Evolutionary conservation across 345 rosid genomes (phyloP).

Genomic region (Laguncularia racemosa): DNA sequence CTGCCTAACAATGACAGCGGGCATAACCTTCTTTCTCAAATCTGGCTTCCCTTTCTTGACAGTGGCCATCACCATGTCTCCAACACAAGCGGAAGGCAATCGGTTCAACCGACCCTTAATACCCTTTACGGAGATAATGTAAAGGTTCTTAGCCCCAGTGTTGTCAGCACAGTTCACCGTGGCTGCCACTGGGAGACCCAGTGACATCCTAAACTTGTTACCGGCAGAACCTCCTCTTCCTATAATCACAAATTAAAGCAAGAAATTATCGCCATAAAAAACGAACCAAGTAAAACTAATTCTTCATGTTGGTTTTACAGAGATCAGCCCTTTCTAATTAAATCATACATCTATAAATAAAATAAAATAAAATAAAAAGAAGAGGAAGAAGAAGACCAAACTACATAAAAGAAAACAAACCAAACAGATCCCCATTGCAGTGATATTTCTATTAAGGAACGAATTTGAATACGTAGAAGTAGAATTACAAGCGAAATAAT

Average conservation of each 20-base stretch:
- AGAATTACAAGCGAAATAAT: neutral
- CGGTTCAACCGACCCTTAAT: conserved; percentile 90
- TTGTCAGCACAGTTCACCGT: conserved; percentile 73
- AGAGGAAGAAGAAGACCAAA: neutral
- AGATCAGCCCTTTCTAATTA: no score
- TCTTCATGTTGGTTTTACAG: no score
- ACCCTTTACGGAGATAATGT: conserved; percentile 93
- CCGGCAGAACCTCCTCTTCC: conserved; percentile 72
- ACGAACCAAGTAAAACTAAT: no score
- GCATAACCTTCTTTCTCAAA: conserved; percentile 90
- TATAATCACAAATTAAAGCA: conserved; percentile 6
- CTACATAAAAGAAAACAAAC: neutral
- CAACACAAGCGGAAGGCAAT: conserved; percentile 86
- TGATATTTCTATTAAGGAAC: neutral
- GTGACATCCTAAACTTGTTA: conserved; percentile 77
- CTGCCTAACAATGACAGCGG: conserved; percentile 91
- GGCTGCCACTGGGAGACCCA: conserved; percentile 76
- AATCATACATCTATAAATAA: neutral
- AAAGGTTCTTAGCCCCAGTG: conserved; percentile 78
- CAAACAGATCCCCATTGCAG: neutral
- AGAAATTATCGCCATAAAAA: neutral
- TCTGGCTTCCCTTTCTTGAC: conserved; percentile 97
- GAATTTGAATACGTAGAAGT: neutral
- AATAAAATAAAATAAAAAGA: neutral
- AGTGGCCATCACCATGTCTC: conserved; percentile 98